Conservation (phyloP, 345 rosid genomes). For the Gossypium bickii region DNA sequence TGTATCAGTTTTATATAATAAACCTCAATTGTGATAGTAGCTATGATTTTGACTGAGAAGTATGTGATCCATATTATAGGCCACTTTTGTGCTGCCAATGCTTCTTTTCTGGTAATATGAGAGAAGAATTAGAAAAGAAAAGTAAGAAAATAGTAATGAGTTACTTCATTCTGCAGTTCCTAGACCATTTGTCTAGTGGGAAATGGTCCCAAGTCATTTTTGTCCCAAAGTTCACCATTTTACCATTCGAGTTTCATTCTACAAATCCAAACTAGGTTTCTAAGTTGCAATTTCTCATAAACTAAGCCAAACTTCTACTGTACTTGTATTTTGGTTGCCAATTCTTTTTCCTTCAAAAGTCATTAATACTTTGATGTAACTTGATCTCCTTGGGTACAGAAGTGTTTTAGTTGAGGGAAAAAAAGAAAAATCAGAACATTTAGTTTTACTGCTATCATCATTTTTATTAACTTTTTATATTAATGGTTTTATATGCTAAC, state of each 20-base stretch:
- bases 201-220: background rate
- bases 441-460: background rate
- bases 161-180: background rate
- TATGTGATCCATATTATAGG: background rate
- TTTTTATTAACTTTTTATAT: background rate
- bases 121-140: background rate
- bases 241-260: background rate
- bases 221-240: background rate
- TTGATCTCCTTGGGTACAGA: background rate
- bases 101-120: background rate
- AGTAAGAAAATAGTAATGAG: background rate
- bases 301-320: background rate
- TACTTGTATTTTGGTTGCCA: background rate
- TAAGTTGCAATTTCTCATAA: background rate
- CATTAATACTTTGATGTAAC: background rate
- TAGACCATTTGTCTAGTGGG: background rate
- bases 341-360: background rate
- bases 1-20: constrained; percentile 17
- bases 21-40: background rate
- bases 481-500: background rate
- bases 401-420: no score
- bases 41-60: background rate
- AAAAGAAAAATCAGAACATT: no score
- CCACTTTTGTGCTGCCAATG: background rate
- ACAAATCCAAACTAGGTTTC: background rate